Evolutionary conservation across 768 basidiomycete species (phyloP).

Genomic region (Mycena chlorophos): DNA sequence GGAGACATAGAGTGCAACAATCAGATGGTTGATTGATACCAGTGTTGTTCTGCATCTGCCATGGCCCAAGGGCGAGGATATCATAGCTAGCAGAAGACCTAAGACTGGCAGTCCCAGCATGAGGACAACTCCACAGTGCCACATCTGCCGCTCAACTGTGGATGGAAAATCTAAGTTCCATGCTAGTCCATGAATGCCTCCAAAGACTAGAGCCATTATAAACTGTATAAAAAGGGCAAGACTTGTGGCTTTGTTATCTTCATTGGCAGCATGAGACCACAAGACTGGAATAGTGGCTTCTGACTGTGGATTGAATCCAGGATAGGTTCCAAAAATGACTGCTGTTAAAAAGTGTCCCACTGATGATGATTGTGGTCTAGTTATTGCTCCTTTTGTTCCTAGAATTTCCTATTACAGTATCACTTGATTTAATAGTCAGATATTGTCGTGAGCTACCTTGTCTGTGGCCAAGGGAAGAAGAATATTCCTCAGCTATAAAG

Average conservation of each 20-base stretch:
- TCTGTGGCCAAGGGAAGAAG: not conserved
- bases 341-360: constrained; percentile 1
- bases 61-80: not conserved
- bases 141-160: not conserved
- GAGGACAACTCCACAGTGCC: not conserved
- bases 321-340: not conserved
- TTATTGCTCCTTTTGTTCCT: not conserved
- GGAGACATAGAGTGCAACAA: not conserved
- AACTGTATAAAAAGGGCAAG: not conserved
- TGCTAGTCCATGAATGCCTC: not conserved
- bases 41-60: not conserved
- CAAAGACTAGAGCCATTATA: not conserved
- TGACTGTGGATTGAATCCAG: not conserved
- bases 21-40: not conserved
- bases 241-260: not conserved
- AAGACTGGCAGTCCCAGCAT: not conserved
- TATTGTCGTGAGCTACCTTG: not conserved
- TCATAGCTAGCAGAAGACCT: not conserved
- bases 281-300: not conserved
- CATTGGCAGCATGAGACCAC: not conserved
- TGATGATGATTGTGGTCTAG: too few species aligned
- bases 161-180: not conserved
- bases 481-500: not conserved
- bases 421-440: not conserved
- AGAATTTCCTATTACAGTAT: not conserved